phyloP scores from a whole-genome alignment of 257 asterid genomes.

The Cynanchum wilfordii region DNA sequence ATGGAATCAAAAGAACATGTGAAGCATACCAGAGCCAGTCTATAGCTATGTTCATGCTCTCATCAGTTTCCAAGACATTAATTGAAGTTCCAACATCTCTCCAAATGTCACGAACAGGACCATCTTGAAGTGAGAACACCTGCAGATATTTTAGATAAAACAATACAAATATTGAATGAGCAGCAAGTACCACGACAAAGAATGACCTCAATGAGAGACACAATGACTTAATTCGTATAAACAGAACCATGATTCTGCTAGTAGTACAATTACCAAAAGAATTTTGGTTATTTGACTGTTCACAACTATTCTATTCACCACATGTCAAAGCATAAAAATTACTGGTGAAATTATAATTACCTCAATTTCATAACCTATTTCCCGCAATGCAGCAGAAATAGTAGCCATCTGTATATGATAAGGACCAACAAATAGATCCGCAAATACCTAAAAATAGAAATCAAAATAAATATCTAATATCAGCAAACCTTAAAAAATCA shows the following conservation, averaged over 20 bases:
- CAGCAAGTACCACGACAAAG: background rate
- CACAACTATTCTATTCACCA: background rate
- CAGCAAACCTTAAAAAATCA: background rate
- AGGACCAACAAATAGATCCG: slow-evolving; percentile 70
- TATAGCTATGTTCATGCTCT: slow-evolving; percentile 40
- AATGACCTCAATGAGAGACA: background rate
- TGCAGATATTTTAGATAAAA: slow-evolving; percentile 29
- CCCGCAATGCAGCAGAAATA: slow-evolving; percentile 63
- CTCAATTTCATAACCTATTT: slow-evolving; percentile 84
- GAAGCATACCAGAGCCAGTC: slow-evolving; percentile 92
- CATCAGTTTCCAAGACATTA: slow-evolving; percentile 35
- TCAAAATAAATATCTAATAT: background rate
- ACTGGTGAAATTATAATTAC: slow-evolving; percentile 28
- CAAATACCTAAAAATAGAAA: slow-evolving; percentile 58
- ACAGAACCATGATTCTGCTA: no score
- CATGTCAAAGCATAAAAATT: background rate
- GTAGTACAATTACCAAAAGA: no score
- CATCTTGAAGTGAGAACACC: slow-evolving; percentile 74
- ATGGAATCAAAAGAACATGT: background rate
- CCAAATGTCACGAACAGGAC: slow-evolving; percentile 68
- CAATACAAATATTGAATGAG: background rate
- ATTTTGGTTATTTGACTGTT: background rate
- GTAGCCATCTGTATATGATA: slow-evolving; percentile 83
- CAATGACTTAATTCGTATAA: background rate
- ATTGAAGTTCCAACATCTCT: slow-evolving; percentile 45